Base-by-base conservation (phyloP, 495 filamentous ascomycete genomes). In the Lasiosphaeria ovina region DNA sequence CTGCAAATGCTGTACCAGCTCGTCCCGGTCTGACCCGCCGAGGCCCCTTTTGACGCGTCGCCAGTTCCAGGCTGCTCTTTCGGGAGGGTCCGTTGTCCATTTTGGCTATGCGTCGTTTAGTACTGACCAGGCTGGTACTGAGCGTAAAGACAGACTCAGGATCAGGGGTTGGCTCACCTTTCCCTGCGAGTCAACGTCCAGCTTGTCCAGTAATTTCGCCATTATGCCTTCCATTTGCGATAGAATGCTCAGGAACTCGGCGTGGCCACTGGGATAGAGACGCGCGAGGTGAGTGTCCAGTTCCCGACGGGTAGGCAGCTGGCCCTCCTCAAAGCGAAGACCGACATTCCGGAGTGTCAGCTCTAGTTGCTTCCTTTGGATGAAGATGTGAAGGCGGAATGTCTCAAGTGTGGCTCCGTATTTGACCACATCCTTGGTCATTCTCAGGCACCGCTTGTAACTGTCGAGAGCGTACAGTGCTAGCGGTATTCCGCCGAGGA, bases 381-480 rank as follows among this genome's bases (percentile, higher is more conserved):
- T 42, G 38, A 53, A 60, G 24, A 60, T 48, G 24, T 60, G 47
- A 14, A 31, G 12, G 6, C 58, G 35, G 12, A 60, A 54, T 11
- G 36, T 53, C 31, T 34, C 45, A 3, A 54, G 11, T 4, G 58
- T 60, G 31, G 7, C 49, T 32, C 54, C 58, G 49, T 60, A 60
- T 14, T 54, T 60, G 12, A 47, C 16, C n/a, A 45, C 31, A 31
- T 53, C 49, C 24, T 44, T 44, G 35, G 50, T 17, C 7, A 36
- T 35, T 24, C 31, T 11, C 8, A 60, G 38, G 45, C 58, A 60
- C 31, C 50, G 50, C 24, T n/a, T 53, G 51, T 60, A 60, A 31
- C 52, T 60, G 16, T 60, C 58, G 36, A 60, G 58, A 33, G 58
- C 58, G 45, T 53, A 60, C 12, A 60, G 38, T 2, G 50, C 49